Percentiles rank a stretch among this genome's conserved stretches.
Conservation (phyloP, 164 flowering plant genomes). For the Protea cynaroides region DNA sequence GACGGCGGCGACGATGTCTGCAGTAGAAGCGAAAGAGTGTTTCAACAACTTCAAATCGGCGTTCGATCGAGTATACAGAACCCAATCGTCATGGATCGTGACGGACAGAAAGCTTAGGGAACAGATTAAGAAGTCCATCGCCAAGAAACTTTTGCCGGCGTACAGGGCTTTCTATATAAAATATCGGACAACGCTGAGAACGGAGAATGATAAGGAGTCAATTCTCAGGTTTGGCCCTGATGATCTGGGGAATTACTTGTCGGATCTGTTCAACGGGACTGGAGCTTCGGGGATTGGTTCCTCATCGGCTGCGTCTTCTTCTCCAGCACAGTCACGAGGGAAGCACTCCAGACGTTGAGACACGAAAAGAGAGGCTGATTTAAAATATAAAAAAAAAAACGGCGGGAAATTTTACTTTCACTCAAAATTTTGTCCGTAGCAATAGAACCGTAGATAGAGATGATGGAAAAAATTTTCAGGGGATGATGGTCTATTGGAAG, state of each 20-base stretch:
- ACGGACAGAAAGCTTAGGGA: slow-evolving; percentile 46
- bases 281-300: slow-evolving; percentile 10
- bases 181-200: slow-evolving; percentile 10
- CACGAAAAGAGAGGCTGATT: not conserved
- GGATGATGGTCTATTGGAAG: too few species aligned
- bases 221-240: slow-evolving; percentile 42
- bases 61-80: slow-evolving; percentile 41
- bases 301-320: slow-evolving; percentile 15
- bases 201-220: slow-evolving; percentile 9
- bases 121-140: slow-evolving; percentile 38
- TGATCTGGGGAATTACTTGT: slow-evolving; percentile 40
- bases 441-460: too few species aligned
- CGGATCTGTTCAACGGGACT: slow-evolving; percentile 33
- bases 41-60: slow-evolving; percentile 36
- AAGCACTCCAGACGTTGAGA: not conserved
- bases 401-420: too few species aligned
- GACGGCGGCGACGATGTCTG: slow-evolving; percentile 12
- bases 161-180: slow-evolving; percentile 33
- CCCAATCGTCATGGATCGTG: slow-evolving; percentile 37
- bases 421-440: too few species aligned
- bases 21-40: slow-evolving; percentile 26
- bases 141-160: slow-evolving; percentile 28
- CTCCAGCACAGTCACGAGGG: slow-evolving; percentile 8
- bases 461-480: too few species aligned
- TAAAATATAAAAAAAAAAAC: too few species aligned